Base-by-base conservation (phyloP, 2,329 filamentous ascomycete genomes). In the Penicillium sp. region DNA sequence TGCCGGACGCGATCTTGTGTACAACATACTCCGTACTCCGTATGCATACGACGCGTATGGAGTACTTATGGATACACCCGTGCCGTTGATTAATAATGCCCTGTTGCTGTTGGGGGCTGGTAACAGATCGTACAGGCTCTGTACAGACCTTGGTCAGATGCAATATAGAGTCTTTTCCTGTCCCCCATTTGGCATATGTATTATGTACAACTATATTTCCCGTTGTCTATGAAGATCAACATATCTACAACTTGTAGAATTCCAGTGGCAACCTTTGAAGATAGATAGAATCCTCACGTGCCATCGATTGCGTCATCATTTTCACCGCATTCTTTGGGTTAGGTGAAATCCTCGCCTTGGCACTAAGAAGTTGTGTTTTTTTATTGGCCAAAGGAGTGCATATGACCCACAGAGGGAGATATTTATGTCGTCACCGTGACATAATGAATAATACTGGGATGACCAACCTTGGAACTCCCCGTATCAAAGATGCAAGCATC, bases 341-440 rank as follows among this genome's bases (percentile, higher is more conserved):
- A 33, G 17, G 43, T 36, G 35, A 33, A 43, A 50, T 35, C 29
- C 15, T 36, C 3, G 10, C 9, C 55, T 57, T 57, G 55, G 55
- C 49, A 48, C 3, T 48, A 2, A 3, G 6, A 2, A 5, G 35
- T 7, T 2, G 10, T 21, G 21, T 6, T 0, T 0, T 47, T 3
- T 53, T 4, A 57, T 48, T 57, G 55, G 55, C 3, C 1, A 0
- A 4, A 10, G 2, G 7, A 5, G 15, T 1, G 2, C 0, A 12
- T 8, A 2, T 23, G 35, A 23, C 15, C 55, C 55, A 57, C 35
- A 48, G 27, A 49, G 49, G 49, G 49, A 48, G 49, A 53, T 36
- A 48, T 53, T 57, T 44, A n/a, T 57, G 49, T 53, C 55, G 55
- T 57, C 55, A 57, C 55, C 27, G 49, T 57, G 55, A 57, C 55